phyloP scores from a whole-genome alignment of 2,329 filamentous ascomycete genomes.

The Aspergillus novoparasiticus region DNA sequence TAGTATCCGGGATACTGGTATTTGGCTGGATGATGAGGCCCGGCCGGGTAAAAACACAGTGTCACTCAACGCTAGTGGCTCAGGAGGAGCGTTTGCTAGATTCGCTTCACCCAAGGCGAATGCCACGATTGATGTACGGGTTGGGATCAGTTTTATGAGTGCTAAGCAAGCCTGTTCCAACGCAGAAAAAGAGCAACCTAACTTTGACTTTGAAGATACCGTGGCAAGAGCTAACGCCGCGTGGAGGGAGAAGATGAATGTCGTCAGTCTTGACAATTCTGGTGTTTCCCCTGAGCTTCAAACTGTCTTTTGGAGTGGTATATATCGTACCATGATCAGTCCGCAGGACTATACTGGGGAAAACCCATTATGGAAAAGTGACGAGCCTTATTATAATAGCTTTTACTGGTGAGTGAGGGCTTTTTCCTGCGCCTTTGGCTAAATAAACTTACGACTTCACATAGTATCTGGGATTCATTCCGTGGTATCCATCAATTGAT shows the following conservation, averaged over 20 bases:
- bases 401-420: slow-evolving; percentile 63
- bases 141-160: slow-evolving; percentile 72
- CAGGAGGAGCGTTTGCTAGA: slow-evolving; percentile 65
- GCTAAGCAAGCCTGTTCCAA: slow-evolving; percentile 66
- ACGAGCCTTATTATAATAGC: slow-evolving; percentile 73
- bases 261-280: slow-evolving; percentile 58
- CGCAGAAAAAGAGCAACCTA: slow-evolving; percentile 68
- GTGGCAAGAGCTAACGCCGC: slow-evolving; percentile 55
- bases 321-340: slow-evolving; percentile 71
- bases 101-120: slow-evolving; percentile 55
- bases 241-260: slow-evolving; percentile 65
- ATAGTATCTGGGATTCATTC: slow-evolving; percentile 70
- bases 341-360: slow-evolving; percentile 76
- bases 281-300: slow-evolving; percentile 59
- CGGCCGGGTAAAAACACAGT: slow-evolving; percentile 49
- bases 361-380: slow-evolving; percentile 67
- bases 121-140: slow-evolving; percentile 61
- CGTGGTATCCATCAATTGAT: slow-evolving; percentile 70
- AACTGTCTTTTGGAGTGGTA: slow-evolving; percentile 68
- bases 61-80: slow-evolving; percentile 47
- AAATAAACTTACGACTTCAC: rapidly evolving
- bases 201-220: slow-evolving; percentile 63
- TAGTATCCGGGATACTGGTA: slow-evolving; percentile 60
- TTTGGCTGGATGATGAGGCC: slow-evolving; percentile 62
- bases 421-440: no score